phyloP scores from a whole-genome alignment of 345 rosid genomes.

The Hevea brasiliensis region DNA sequence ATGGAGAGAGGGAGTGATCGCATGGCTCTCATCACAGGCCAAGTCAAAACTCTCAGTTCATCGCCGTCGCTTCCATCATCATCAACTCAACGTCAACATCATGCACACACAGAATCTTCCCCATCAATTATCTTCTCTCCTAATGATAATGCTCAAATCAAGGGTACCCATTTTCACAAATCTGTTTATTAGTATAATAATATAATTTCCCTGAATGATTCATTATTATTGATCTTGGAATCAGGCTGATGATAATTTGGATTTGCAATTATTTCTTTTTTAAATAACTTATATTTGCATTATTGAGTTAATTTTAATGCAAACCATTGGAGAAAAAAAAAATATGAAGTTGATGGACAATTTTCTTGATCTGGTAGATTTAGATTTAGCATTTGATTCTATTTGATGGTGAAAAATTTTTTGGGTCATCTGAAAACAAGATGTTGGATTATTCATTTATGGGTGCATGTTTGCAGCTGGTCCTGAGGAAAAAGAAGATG shows the following conservation, averaged over 20 bases:
- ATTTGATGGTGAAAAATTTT: too few relatives aligned
- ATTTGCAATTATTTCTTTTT: neutral
- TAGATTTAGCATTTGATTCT: neutral
- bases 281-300: neutral
- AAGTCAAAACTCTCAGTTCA: constrained; percentile 17
- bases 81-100: neutral
- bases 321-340: too few relatives aligned
- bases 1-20: constrained; percentile 57
- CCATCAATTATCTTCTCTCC: constrained; percentile 11
- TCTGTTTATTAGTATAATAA: neutral
- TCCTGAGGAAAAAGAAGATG: neutral
- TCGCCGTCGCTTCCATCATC: constrained; percentile 12
- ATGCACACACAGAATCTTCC: constrained; percentile 3
- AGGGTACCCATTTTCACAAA: neutral
- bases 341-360: neutral
- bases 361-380: neutral
- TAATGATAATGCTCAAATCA: neutral
- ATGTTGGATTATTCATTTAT: neutral
- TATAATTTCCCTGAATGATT: neutral
- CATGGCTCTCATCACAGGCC: constrained; percentile 54
- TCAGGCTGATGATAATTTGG: neutral
- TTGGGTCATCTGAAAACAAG: too few relatives aligned
- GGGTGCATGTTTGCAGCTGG: neutral
- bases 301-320: too few relatives aligned
- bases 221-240: neutral